phyloP scores from a whole-genome alignment of 1,284 basidiomycete species.

The Cutaneotrichosporon sp. region DNA sequence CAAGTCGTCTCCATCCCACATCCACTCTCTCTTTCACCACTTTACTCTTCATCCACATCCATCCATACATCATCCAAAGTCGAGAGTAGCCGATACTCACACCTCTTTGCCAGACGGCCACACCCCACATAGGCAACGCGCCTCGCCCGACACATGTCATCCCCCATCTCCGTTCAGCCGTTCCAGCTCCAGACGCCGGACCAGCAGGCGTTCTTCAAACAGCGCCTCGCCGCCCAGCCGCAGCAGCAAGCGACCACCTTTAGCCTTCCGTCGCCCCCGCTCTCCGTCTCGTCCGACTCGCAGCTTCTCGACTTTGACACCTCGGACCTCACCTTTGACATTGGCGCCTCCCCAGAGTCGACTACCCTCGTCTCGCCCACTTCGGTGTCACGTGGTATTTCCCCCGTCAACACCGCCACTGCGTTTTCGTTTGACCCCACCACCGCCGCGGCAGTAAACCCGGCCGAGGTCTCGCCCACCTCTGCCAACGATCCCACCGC shows the following conservation, averaged over 20 bases:
- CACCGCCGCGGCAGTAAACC: not conserved
- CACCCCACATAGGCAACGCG: not conserved
- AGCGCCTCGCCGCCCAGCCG: not conserved
- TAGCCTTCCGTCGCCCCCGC: slow-evolving; percentile 27
- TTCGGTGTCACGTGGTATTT: slow-evolving; percentile 5
- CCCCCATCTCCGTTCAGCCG: not conserved
- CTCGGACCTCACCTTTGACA: slow-evolving; percentile 18
- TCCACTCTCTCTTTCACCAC: not conserved
- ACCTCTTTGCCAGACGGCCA: slow-evolving; percentile 8
- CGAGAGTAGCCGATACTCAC: not conserved
- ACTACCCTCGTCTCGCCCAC: slow-evolving; percentile 33
- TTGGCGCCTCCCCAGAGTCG: slow-evolving; percentile 21
- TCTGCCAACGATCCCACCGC: slow-evolving; percentile 13
- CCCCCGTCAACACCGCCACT: slow-evolving; percentile 2
- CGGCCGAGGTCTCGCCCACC: not conserved
- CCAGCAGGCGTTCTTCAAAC: too few species aligned
- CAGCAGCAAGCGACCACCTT: not conserved
- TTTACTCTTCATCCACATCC: not conserved
- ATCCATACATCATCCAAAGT: not conserved
- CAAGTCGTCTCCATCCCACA: not conserved
- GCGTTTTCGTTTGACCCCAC: slow-evolving; percentile 15
- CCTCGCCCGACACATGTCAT: slow-evolving; percentile 8
- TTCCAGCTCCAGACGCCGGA: not conserved
- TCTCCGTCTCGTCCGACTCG: slow-evolving; percentile 24
- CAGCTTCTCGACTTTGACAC: slow-evolving; percentile 26